Percentiles rank a stretch among this genome's conserved stretches.
Conservation (phyloP, 352 stramenopile species). For the Phytophthora aleatoria region DNA sequence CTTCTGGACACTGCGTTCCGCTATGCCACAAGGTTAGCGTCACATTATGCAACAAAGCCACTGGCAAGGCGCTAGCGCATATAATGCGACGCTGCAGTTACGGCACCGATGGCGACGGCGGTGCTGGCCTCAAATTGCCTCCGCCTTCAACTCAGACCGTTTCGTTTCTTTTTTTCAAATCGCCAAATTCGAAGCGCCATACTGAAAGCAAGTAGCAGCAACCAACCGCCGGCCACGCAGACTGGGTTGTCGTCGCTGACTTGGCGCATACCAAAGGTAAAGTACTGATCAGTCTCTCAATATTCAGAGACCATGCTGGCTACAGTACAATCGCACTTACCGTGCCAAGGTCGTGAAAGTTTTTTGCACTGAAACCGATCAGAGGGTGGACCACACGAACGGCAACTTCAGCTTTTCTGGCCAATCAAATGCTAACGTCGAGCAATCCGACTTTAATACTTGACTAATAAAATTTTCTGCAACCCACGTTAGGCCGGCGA, state of each 20-base stretch:
- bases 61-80: background rate
- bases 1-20: constrained; percentile 6
- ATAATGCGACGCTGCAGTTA: constrained; percentile 16
- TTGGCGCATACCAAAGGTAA: background rate
- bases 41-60: background rate
- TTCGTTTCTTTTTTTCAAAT: constrained; percentile 19
- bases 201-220: background rate
- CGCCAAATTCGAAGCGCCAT: constrained; percentile 16
- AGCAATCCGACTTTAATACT: background rate
- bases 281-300: background rate
- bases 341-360: background rate
- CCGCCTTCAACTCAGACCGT: constrained; percentile 20
- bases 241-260: background rate
- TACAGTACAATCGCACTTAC: constrained; percentile 1
- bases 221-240: background rate
- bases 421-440: background rate
- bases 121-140: constrained; percentile 9
- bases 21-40: background rate
- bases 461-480: no score
- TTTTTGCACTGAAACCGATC: background rate
- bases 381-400: constrained; percentile 2
- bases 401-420: background rate
- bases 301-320: background rate
- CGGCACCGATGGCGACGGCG: background rate
- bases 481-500: no score